Evolutionary conservation across 2,329 filamentous ascomycete genomes (phyloP).

Genomic region (Sclerotiophoma versabilis): DNA sequence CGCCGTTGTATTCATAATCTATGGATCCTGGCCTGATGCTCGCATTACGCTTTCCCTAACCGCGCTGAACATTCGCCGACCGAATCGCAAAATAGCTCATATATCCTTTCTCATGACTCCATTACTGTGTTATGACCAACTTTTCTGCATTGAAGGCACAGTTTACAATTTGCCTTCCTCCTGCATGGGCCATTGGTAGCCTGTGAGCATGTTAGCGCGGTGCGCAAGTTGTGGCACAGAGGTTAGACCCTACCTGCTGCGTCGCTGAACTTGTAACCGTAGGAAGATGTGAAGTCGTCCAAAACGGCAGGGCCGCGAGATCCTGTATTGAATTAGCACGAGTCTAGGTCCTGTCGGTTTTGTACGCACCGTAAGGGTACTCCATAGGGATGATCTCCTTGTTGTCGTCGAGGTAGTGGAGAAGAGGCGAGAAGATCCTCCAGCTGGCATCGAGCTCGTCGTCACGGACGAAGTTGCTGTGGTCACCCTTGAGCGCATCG

Average conservation of each 20-base stretch:
- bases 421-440: slow-evolving; percentile 96
- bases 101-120: slow-evolving; percentile 23
- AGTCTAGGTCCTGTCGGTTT: not conserved
- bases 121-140: slow-evolving; percentile 23
- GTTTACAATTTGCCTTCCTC: slow-evolving; percentile 46
- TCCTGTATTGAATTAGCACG: slow-evolving; percentile 60
- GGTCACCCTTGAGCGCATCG: slow-evolving; percentile 96
- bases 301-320: slow-evolving; percentile 95
- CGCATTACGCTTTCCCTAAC: slow-evolving; percentile 11
- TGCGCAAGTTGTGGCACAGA: slow-evolving; percentile 3
- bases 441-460: slow-evolving; percentile 92
- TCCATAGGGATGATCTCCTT: slow-evolving; percentile 99
- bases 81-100: slow-evolving; percentile 15
- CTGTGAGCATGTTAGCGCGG: slow-evolving; percentile 32
- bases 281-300: slow-evolving; percentile 97
- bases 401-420: slow-evolving; percentile 98
- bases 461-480: slow-evolving; percentile 83
- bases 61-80: slow-evolving; percentile 12
- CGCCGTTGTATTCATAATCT: slow-evolving; percentile 20
- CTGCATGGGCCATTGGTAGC: slow-evolving; percentile 52
- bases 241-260: slow-evolving; percentile 68
- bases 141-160: slow-evolving; percentile 19
- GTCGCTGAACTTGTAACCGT: slow-evolving; percentile 99
- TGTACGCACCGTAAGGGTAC: slow-evolving; percentile 89
- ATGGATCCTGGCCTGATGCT: slow-evolving; percentile 18